Base-by-base conservation (phyloP, 163 green algal species). In the Chlamydomonas reinhardtii region DNA sequence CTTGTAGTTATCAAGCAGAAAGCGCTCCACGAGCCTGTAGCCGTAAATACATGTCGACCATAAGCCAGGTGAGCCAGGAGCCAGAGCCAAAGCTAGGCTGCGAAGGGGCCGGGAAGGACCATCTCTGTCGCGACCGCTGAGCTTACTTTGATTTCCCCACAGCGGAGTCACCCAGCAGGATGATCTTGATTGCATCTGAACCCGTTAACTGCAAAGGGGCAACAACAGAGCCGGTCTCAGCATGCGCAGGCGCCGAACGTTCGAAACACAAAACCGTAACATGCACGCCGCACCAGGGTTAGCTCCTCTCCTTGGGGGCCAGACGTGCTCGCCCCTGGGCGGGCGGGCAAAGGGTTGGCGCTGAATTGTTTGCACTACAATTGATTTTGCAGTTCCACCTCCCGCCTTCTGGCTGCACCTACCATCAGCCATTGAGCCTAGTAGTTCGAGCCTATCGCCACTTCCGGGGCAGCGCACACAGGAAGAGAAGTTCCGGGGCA, bases 111-210 rank as follows among this genome's bases (percentile, higher is more conserved):
- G 61, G 14, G 48, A 19, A 9, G 1, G 1, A 56, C 5, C 48
- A 56, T 56, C 14, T 56, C 9, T 19, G 11, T 19, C 48, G 48
- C 48, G 48, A 56, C 48, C 19, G 48, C 48, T 56, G 48, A 17
- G 48, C 48, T 56, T 56, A 94, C 91, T 96, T 96, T 35, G 92
- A 94, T 87, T 96, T 96, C 2, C 93, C 93, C 34, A 95, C 93
- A 22, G 93, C 93, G 0, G 93, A 94, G 71, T 96, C 93, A 1
- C 93, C 93, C 8, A 96, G 76, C 52, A 96, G 62, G 66, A 96
- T 96, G 54, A 95, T 80, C 81, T 96, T 95, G 0, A 95, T 69
- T 1, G 85, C 91, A 61, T 94, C 76, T 4, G 87, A 92, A 16
- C 85, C 82, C 19, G 92, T 94, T 29, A 95, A 76, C 92, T 94